Evolutionary conservation across 2,329 filamentous ascomycete genomes (phyloP).

Genomic region (Aureobasidium namibiae): DNA sequence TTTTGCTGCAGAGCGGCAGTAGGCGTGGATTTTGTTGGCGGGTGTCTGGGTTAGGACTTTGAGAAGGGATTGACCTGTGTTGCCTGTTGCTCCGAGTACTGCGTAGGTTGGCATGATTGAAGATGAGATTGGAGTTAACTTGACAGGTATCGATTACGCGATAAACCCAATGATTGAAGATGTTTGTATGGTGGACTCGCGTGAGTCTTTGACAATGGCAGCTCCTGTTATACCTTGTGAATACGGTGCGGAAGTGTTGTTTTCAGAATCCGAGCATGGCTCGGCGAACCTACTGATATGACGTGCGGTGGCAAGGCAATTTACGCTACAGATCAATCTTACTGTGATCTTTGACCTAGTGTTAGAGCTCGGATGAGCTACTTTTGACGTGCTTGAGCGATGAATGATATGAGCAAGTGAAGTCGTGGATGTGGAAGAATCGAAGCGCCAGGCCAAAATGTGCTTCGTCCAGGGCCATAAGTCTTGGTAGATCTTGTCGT

Average conservation of each 20-base stretch:
- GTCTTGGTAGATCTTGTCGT: neutral
- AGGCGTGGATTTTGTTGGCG: slow-evolving; percentile 30
- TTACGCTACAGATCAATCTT: too few species aligned
- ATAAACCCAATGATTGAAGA: too few species aligned
- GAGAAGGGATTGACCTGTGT: slow-evolving; percentile 35
- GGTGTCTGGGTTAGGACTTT: slow-evolving; percentile 29
- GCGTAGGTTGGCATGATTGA: slow-evolving; percentile 15
- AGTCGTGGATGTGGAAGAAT: too few species aligned
- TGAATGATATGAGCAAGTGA: too few species aligned
- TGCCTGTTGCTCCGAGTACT: slow-evolving; percentile 25
- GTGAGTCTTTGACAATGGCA: neutral
- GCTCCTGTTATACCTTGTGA: too few species aligned
- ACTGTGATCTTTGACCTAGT: too few species aligned
- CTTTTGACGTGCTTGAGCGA: too few species aligned
- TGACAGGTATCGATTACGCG: too few species aligned
- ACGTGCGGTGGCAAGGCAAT: neutral
- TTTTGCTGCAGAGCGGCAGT: slow-evolving; percentile 36
- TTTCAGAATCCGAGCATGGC: neutral
- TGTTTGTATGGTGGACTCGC: too few species aligned
- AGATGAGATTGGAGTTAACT: too few species aligned
- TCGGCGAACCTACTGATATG: neutral
- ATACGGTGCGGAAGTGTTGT: neutral
- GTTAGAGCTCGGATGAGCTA: too few species aligned
- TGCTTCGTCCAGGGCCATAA: neutral
- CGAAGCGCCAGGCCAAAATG: too few species aligned